These are phyloP conservation scores for Moringa oleifera DNA, from an alignment of 345 rosid species.

Conservation along the genomic window DNA sequence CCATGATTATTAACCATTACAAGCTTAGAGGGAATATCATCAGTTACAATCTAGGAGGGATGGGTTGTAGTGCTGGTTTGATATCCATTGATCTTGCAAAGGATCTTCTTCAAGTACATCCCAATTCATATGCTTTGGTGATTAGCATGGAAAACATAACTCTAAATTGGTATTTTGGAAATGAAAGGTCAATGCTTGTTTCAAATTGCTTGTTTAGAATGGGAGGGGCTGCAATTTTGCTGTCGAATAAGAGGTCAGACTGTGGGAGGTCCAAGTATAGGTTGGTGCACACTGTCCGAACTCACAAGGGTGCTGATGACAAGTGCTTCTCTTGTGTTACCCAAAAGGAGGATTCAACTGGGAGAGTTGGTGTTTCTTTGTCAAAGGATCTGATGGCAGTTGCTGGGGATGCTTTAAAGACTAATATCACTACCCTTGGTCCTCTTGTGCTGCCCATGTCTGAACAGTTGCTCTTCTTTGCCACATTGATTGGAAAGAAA, in stretches of 20 bases:
- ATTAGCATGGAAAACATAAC: conserved; percentile 16
- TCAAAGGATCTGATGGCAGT: conserved; percentile 92
- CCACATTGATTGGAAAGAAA: conserved; percentile 62
- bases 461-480: conserved; percentile 73
- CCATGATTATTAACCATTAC: conserved; percentile 46
- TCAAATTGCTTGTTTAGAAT: conserved; percentile 23
- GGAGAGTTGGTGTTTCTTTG: conserved; percentile 59
- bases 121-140: conserved; percentile 47
- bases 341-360: conserved; percentile 60
- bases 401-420: conserved; percentile 88
- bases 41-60: conserved; percentile 51
- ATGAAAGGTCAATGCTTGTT: conserved; percentile 18
- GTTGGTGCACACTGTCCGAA: conserved; percentile 13
- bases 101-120: conserved; percentile 43
- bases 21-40: conserved; percentile 43
- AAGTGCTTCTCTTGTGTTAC: conserved; percentile 63
- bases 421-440: conserved; percentile 83
- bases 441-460: conserved; percentile 89
- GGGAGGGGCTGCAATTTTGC: conserved; percentile 17
- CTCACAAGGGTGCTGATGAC: conserved; percentile 59
- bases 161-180: conserved; percentile 16
- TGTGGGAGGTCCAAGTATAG: conserved; percentile 7
- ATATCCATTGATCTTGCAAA: conserved; percentile 52
- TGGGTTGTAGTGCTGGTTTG: conserved; percentile 68
- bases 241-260: conserved; percentile 16